phyloP scores from a whole-genome alignment of 2,329 filamentous ascomycete species.

The Botrytis squamosa region DNA sequence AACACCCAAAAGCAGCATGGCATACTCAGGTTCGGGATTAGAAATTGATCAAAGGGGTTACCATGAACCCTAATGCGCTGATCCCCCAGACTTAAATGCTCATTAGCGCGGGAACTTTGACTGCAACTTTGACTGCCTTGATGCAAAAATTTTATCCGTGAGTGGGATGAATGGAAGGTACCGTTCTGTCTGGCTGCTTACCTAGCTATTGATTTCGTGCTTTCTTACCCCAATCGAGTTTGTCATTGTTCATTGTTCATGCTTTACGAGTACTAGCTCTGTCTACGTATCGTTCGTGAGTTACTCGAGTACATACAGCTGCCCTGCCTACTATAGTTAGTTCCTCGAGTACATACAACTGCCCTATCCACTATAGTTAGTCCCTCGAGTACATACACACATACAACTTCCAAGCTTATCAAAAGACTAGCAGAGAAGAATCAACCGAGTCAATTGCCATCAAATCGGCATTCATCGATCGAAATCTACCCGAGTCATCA shows the following conservation, averaged over 20 bases:
- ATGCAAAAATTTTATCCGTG: not conserved
- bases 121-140: not conserved
- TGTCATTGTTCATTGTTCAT: not conserved
- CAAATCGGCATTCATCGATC: not conserved
- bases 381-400: not conserved
- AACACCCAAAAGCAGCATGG: not conserved
- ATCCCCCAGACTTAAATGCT: constrained; percentile 3
- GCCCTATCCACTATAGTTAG: not conserved
- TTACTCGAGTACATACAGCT: not conserved
- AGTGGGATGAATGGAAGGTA: not conserved
- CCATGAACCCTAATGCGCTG: not conserved
- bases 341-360: no score
- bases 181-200: not conserved
- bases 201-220: no score
- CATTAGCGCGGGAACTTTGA: not conserved
- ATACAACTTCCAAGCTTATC: not conserved
- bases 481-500: not conserved
- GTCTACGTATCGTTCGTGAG: not conserved
- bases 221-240: not conserved
- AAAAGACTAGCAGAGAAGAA: not conserved
- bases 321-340: no score
- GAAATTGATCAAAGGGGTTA: not conserved
- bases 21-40: not conserved
- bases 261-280: not conserved
- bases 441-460: not conserved